Conservation (phyloP, 495 filamentous ascomycete genomes). For the Penicillium lagena region DNA sequence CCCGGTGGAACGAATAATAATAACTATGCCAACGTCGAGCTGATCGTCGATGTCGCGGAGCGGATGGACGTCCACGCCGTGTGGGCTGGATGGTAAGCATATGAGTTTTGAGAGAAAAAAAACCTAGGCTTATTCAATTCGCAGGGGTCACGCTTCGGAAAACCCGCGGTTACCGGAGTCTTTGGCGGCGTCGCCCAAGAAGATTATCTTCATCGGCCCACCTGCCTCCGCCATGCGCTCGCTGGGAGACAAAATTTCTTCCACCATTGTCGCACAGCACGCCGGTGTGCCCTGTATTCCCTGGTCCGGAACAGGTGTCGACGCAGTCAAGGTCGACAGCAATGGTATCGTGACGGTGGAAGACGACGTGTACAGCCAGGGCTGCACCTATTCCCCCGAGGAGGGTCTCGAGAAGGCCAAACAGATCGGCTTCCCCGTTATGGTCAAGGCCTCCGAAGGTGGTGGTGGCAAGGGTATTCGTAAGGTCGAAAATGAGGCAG, state of each 20-base stretch:
- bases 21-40: slow-evolving; percentile 99
- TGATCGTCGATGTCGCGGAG: slow-evolving; percentile 99
- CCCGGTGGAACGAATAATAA: slow-evolving; percentile 99
- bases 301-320: slow-evolving; percentile 93
- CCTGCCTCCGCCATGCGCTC: slow-evolving; percentile 98
- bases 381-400: slow-evolving; percentile 80
- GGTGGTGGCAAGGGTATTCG: slow-evolving; percentile 99
- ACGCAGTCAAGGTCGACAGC: slow-evolving; percentile 68
- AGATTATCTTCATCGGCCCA: slow-evolving; percentile 98
- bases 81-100: slow-evolving; percentile 91
- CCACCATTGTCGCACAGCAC: slow-evolving; percentile 98
- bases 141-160: slow-evolving; percentile 95
- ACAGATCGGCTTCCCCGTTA: slow-evolving; percentile 95
- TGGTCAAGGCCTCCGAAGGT: slow-evolving; percentile 99
- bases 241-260: slow-evolving; percentile 98
- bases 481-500: slow-evolving; percentile 82
- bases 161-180: slow-evolving; percentile 97
- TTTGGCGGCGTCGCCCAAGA: slow-evolving; percentile 89
- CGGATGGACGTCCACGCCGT: slow-evolving; percentile 97
- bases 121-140: not conserved
- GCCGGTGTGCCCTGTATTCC: slow-evolving; percentile 96
- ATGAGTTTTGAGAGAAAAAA: not conserved
- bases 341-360: slow-evolving; percentile 88
- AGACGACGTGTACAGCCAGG: slow-evolving; percentile 80
- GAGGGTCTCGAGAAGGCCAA: slow-evolving; percentile 83